These are phyloP conservation scores for Annulohypoxylon moriforme DNA, from an alignment of 495 filamentous ascomycete species.

Conservation along the genomic window DNA sequence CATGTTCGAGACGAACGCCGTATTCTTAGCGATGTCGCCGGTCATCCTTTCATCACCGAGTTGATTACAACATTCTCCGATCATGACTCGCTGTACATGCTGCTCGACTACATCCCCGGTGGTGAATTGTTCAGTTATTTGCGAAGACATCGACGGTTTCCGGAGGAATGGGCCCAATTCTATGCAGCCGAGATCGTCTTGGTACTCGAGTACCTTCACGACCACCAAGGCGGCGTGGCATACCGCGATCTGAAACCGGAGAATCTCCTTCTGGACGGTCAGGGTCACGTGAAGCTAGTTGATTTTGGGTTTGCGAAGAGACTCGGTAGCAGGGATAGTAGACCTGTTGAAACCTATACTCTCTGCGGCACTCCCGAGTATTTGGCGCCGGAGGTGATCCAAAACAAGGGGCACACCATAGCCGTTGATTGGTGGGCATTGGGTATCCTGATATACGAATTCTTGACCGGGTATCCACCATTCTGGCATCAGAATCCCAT, in stretches of 20 bases:
- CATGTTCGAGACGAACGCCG: slow-evolving; percentile 94
- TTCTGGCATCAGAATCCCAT: slow-evolving; percentile 98
- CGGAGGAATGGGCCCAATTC: slow-evolving; percentile 85
- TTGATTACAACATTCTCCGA: slow-evolving; percentile 91
- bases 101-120: slow-evolving; percentile 92
- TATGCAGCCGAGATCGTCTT: slow-evolving; percentile 96
- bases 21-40: slow-evolving; percentile 86
- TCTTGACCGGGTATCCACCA: slow-evolving; percentile 93
- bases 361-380: slow-evolving; percentile 98
- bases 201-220: slow-evolving; percentile 92
- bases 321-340: slow-evolving; percentile 63
- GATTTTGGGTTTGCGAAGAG: slow-evolving; percentile 98
- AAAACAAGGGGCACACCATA: slow-evolving; percentile 92
- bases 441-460: slow-evolving; percentile 95
- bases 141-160: slow-evolving; percentile 84
- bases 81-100: slow-evolving; percentile 87
- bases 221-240: slow-evolving; percentile 82
- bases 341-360: slow-evolving; percentile 88
- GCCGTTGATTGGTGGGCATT: slow-evolving; percentile 99
- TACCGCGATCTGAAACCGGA: slow-evolving; percentile 98
- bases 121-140: slow-evolving; percentile 97
- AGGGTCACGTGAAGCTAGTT: slow-evolving; percentile 96
- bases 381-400: slow-evolving; percentile 94
- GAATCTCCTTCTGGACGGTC: slow-evolving; percentile 90
- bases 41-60: slow-evolving; percentile 96